Conservation (phyloP, 257 asterid genomes). For the Anisodus acutangulus region DNA sequence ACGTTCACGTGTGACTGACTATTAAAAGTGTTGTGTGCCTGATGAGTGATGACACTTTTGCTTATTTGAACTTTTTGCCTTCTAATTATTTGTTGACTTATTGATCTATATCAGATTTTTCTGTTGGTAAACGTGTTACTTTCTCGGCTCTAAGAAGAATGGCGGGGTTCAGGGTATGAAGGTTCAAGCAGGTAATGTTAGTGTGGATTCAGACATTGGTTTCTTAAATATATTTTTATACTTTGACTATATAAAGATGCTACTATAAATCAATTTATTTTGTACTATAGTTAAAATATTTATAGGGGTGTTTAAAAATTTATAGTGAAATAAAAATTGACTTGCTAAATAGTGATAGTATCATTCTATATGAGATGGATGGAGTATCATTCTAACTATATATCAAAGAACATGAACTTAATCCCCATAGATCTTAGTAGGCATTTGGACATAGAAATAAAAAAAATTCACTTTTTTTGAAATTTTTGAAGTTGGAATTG, state of each 20-base stretch:
- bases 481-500: too few relatives aligned
- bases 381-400: background rate
- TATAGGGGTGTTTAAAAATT: background rate
- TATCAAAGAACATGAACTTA: background rate
- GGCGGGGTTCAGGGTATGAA: too few relatives aligned
- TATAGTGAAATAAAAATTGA: background rate
- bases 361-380: background rate
- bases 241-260: background rate
- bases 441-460: too few relatives aligned
- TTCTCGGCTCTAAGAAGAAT: background rate
- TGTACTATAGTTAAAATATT: background rate
- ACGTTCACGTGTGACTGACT: background rate
- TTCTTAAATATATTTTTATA: background rate
- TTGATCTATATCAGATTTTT: background rate
- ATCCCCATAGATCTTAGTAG: background rate
- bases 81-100: background rate
- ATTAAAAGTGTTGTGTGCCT: background rate
- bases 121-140: background rate
- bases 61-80: background rate
- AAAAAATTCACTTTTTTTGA: too few relatives aligned
- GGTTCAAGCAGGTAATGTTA: too few relatives aligned
- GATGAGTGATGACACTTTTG: background rate
- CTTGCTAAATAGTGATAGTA: background rate
- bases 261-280: background rate
- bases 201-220: background rate